Evolutionary conservation across 371 early-diverging fungal genomes (phyloP), one percentile per base, ranked within the genome.

Genomic region (Rozella allomycis): DNA sequence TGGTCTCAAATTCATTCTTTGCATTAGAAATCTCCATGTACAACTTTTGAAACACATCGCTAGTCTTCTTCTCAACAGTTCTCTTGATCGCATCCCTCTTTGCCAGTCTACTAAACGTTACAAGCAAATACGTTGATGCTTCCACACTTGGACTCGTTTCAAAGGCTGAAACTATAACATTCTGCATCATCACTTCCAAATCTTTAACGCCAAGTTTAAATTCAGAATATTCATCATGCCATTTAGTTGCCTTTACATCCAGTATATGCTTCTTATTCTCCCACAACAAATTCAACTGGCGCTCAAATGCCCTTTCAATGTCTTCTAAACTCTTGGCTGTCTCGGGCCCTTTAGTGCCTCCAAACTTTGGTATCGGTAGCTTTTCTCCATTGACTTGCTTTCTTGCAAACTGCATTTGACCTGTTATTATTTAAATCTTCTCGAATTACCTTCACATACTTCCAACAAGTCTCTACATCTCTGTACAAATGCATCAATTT

Each of bases 201-300:
- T 64, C 65, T 40, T 64, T 64, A 16, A 66, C 50, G 3, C 58
- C 60, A 37, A 64, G 61, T 39, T 66, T 66, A 44, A 66, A 66
- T 34, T 33, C 42, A 43, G 54, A 58, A 49, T 55, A 66, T 38
- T 64, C 60, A 35, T 66, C 67, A 36, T 66, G 67, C 67, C 67
- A 66, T 18, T 52, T 39, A 2, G 65, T 64, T 1, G 61, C 55
- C 31, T 66, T 66, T 12, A 64, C 67, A 34, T 66, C 60, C 26
- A 64, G 37, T 18, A 65, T 63, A 33, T 43, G 43, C 14, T 49
- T 40, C 20, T 56, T 49, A 22, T 62, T 60, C 17, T 38, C 45
- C 67, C 67, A 66, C 23, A 66, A 45, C 2, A 31, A 37, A 1
- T 42, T 25, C 3, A 63, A 31, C 14, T 57, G 58, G 35, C 45